Conservation (phyloP, 1,284 basidiomycete genomes). For the Pterulicium gracile region DNA sequence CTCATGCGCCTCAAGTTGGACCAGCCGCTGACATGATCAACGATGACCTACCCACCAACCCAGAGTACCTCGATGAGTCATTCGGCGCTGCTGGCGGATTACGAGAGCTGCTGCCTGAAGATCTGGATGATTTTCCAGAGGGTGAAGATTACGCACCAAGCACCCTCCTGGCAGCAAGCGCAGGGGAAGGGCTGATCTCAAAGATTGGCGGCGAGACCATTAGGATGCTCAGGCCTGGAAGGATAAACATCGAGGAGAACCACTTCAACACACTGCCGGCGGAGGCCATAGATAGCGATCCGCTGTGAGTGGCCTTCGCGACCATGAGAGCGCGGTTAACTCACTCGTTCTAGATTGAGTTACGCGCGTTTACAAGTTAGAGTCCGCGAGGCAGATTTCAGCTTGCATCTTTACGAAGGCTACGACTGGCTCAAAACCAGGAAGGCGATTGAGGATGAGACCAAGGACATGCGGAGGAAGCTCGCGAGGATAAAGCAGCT, state of each 20-base stretch:
- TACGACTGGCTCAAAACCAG: conserved; percentile 91
- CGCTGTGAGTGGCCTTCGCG: conserved; percentile 11
- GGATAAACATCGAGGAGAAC: conserved; percentile 54
- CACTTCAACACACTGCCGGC: conserved; percentile 63
- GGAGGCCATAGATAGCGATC: conserved; percentile 31
- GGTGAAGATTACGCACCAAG: conserved; percentile 25
- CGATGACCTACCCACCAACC: conserved; percentile 86
- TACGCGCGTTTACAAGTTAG: conserved; percentile 43
- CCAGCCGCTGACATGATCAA: conserved; percentile 79
- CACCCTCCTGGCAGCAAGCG: conserved; percentile 14
- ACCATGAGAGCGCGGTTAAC: conserved; percentile 5
- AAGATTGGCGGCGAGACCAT: conserved; percentile 78
- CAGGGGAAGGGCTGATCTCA: conserved; percentile 41
- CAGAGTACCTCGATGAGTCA: conserved; percentile 78
- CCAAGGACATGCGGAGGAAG: conserved; percentile 77
- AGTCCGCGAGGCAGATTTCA: conserved; percentile 50
- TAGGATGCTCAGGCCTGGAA: conserved; percentile 53
- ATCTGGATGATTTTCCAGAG: conserved; percentile 55
- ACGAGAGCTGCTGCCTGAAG: conserved; percentile 57
- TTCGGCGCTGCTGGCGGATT: conserved; percentile 71
- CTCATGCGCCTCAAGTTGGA: conserved; percentile 58
- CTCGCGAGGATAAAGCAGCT: conserved; percentile 90
- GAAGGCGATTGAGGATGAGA: conserved; percentile 78
- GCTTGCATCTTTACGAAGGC: conserved; percentile 76
- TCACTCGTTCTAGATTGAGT: conserved; percentile 24